Base-by-base conservation (phyloP, 345 rosid genomes). In the Angophora floribunda region DNA sequence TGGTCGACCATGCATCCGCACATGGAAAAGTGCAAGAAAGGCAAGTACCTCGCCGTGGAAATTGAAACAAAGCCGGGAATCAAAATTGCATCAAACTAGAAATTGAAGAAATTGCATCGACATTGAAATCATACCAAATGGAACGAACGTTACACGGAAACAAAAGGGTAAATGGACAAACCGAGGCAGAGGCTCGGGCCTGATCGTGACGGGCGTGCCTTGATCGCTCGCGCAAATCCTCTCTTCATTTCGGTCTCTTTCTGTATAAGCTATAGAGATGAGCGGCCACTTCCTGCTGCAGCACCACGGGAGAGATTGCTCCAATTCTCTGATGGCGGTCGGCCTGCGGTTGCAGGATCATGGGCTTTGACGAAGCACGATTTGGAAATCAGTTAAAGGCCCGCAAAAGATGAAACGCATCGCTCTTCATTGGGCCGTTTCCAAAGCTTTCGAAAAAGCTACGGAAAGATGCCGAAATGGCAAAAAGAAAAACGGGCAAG, bases 1-100 rank as follows among this genome's bases (percentile, higher is more conserved):
- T 0, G 5, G 9, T 26, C 0, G 30, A 6, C 14, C 3, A 0
- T 59, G 65, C 65, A 10, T 26, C 0, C 0, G 4, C 36, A n/a
- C 15, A 63, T 17, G 1, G 5, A 9, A 55, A n/a, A 2, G 10
- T 30, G 41, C 75, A 63, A 13, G 41, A 1, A 63, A 13, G 15
- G 75, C 15, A 63, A 14, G 75, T 63, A 8, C 5, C 17, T 13
- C 28, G 22, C 24, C 1, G 17, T 17, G 9, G 75, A 7, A n/a
- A n/a, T 63, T 0, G 41, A 63, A 63, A n/a, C 41, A 0, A 7
- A 63, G 19, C 75, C 75, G 1, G 17, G 75, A 63, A 63, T n/a
- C 19, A 17, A 32, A 63, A 63, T 63, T 19, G 41, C 19, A 63
- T n/a, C 36, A 63, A 63, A 14, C 75, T n/a, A 7, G 75, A 0